These are phyloP conservation scores for Ceratobasidium sp. DNA, from an alignment of 1,284 basidiomycete genomes.

Conservation along the genomic window DNA sequence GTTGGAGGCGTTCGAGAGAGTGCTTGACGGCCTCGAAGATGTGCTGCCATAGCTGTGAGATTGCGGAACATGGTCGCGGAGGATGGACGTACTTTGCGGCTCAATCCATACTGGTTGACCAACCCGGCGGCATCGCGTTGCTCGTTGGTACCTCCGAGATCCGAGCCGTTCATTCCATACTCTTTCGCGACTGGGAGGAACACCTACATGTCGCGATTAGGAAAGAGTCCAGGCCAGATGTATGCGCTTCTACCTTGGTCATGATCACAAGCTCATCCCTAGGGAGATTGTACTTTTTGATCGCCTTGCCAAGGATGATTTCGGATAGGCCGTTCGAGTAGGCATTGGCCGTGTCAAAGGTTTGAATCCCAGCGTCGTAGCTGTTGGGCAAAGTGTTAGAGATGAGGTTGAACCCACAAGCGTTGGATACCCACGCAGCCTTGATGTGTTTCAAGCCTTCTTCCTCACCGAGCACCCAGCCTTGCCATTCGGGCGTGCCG, in stretches of 20 bases:
- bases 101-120: slow-evolving; percentile 35
- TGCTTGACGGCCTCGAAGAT: slow-evolving; percentile 38
- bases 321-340: slow-evolving; percentile 39
- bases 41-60: slow-evolving; percentile 43
- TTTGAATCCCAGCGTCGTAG: slow-evolving; percentile 40
- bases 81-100: slow-evolving; percentile 33
- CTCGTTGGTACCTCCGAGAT: slow-evolving; percentile 37
- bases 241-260: slow-evolving; percentile 42
- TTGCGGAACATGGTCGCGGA: neutral
- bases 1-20: neutral
- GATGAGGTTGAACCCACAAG: neutral
- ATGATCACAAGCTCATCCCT: slow-evolving; percentile 43
- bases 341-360: slow-evolving; percentile 40
- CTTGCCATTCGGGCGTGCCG: slow-evolving; percentile 18
- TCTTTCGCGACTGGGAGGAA: slow-evolving; percentile 1
- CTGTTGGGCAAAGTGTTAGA: neutral
- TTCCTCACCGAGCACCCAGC: slow-evolving; percentile 35
- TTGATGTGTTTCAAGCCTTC: slow-evolving; percentile 15
- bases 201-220: neutral
- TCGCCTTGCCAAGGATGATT: slow-evolving; percentile 41
- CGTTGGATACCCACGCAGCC: neutral
- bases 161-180: slow-evolving; percentile 34
- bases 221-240: slow-evolving; percentile 26
- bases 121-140: slow-evolving; percentile 36
- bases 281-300: slow-evolving; percentile 41